Evolutionary conservation across 345 rosid genomes (phyloP).

Genomic region (Arabis alpina): DNA sequence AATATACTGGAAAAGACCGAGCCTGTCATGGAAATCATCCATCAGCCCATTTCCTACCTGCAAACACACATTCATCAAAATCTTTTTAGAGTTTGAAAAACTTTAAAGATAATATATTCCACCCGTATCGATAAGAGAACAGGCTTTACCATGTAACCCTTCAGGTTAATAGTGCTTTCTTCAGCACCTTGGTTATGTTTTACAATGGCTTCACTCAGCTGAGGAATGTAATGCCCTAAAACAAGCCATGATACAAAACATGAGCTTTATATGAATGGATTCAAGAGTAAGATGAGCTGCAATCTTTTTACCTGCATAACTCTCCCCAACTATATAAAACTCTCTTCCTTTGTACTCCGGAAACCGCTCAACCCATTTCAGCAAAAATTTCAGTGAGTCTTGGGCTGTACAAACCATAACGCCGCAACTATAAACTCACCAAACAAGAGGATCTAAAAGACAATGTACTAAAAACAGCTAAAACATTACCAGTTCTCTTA

Average conservation of each 20-base stretch:
- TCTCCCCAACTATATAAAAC: slow-evolving; percentile 86
- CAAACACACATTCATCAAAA: slow-evolving; percentile 32
- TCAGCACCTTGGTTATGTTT: slow-evolving; percentile 55
- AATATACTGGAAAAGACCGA: slow-evolving; percentile 79
- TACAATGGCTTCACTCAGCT: slow-evolving; percentile 81
- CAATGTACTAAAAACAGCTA: slow-evolving; percentile 29
- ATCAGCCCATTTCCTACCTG: slow-evolving; percentile 96
- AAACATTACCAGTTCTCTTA: slow-evolving; percentile 64
- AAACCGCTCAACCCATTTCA: slow-evolving; percentile 89
- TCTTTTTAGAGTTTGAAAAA: slow-evolving; percentile 6
- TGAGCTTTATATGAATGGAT: background rate
- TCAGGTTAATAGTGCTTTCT: slow-evolving; percentile 61
- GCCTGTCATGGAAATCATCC: slow-evolving; percentile 81
- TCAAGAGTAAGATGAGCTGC: slow-evolving; percentile 3
- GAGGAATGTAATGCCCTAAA: slow-evolving; percentile 96
- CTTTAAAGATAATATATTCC: background rate
- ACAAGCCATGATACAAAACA: background rate
- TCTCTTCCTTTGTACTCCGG: slow-evolving; percentile 88
- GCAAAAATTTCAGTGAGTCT: slow-evolving; percentile 74
- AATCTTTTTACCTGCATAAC: slow-evolving; percentile 71
- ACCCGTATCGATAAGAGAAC: background rate
- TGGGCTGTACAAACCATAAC: slow-evolving; percentile 62
- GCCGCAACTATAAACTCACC: slow-evolving; percentile 24
- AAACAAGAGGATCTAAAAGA: slow-evolving; percentile 19
- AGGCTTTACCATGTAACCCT: slow-evolving; percentile 80